Percentiles rank a stretch among this genome's conserved stretches.
phyloP scores from a whole-genome alignment of 495 filamentous ascomycete genomes.

The Talaromyces thailandensis region DNA sequence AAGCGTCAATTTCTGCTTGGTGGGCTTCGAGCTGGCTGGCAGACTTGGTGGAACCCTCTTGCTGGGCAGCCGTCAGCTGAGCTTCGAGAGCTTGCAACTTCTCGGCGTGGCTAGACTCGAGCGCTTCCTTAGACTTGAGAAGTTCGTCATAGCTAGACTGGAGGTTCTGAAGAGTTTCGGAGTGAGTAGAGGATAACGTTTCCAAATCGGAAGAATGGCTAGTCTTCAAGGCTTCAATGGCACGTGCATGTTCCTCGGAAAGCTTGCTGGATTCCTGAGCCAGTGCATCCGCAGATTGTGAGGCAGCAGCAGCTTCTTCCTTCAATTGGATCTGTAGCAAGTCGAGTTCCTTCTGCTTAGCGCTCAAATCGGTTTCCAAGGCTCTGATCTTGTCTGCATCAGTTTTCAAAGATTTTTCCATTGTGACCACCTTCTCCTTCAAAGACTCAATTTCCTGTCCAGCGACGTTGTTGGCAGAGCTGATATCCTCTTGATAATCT shows the following conservation, averaged over 20 bases:
- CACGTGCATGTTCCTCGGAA: constrained; percentile 23
- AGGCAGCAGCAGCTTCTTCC: constrained; percentile 26
- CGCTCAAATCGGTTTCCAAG: constrained; percentile 31
- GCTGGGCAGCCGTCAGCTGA: constrained; percentile 24
- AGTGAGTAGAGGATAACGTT: constrained; percentile 22
- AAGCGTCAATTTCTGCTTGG: constrained; percentile 22
- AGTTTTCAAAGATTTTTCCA: constrained; percentile 29
- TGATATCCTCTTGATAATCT: constrained; percentile 28
- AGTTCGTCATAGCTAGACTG: constrained; percentile 33
- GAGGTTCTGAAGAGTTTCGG: constrained; percentile 23
- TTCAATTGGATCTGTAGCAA: constrained; percentile 25
- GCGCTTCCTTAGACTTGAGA: constrained; percentile 20
- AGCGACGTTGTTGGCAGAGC: constrained; percentile 26
- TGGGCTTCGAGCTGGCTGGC: constrained; percentile 23
- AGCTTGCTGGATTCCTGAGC: constrained; percentile 14
- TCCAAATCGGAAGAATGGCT: constrained; percentile 26
- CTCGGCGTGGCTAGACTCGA: constrained; percentile 26
- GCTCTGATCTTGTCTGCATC: constrained; percentile 30
- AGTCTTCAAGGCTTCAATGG: constrained; percentile 22
- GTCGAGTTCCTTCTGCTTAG: constrained; percentile 30
- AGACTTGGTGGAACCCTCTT: constrained; percentile 22
- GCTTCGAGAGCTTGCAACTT: constrained; percentile 20
- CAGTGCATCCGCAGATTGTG: constrained; percentile 24
- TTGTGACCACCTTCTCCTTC: constrained; percentile 27
- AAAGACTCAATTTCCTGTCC: constrained; percentile 33